phyloP scores from a whole-genome alignment of 768 basidiomycete genomes.

The Cystobasidium onofrii region DNA sequence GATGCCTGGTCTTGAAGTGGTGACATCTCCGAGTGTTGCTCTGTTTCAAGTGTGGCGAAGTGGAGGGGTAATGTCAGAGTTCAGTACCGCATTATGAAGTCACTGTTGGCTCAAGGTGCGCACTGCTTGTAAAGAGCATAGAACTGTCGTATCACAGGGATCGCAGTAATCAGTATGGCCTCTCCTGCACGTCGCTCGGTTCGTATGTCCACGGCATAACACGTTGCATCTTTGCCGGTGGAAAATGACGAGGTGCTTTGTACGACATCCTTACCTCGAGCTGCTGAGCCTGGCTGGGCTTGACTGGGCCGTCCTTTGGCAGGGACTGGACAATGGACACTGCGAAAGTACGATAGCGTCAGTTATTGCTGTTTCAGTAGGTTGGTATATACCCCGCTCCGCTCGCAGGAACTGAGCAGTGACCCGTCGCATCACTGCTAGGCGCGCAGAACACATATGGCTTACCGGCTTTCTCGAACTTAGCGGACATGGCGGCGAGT shows the following conservation, averaged over 20 bases:
- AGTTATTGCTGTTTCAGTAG: not conserved
- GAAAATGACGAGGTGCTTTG: not conserved
- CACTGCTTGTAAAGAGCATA: constrained; percentile 85
- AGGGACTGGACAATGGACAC: constrained; percentile 52
- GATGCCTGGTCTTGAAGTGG: constrained; percentile 60
- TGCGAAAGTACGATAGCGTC: constrained; percentile 45
- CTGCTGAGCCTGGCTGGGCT: constrained; percentile 65
- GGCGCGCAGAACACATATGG: not conserved
- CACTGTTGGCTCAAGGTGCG: too few species aligned
- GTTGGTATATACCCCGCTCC: not conserved
- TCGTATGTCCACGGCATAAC: constrained; percentile 19
- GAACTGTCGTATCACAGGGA: constrained; percentile 54
- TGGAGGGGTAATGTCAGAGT: not conserved
- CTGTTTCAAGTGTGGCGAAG: not conserved
- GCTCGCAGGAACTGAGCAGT: not conserved
- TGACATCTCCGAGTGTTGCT: constrained; percentile 70
- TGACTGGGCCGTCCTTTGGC: constrained; percentile 62
- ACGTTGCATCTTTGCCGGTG: not conserved
- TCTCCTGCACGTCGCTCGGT: not conserved
- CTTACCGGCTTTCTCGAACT: constrained; percentile 5
- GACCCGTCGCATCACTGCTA: not conserved
- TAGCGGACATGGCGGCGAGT: not conserved
- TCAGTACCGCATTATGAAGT: too few species aligned
- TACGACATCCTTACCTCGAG: constrained; percentile 57
- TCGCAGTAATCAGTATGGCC: not conserved